Conservation (phyloP, 179 eudicot genomes). For the Silene vulgaris region DNA sequence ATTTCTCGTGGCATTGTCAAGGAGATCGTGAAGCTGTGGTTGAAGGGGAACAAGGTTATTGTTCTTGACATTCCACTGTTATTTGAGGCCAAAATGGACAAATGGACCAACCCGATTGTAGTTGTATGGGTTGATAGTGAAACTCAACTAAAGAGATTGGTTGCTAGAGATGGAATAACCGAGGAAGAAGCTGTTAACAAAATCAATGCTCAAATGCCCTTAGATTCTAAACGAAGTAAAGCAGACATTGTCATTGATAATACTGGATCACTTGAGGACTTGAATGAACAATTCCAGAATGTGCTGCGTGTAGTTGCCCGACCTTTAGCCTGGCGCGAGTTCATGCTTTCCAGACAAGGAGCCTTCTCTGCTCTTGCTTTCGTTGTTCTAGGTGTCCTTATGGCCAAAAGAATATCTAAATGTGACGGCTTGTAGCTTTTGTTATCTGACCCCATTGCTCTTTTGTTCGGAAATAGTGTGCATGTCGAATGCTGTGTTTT, state of each 20-base stretch:
- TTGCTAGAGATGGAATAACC: conserved; percentile 63
- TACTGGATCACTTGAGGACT: conserved; percentile 66
- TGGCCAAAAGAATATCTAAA: conserved; percentile 20
- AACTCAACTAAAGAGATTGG: conserved; percentile 73
- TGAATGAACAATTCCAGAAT: conserved; percentile 52
- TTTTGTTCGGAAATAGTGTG: background rate
- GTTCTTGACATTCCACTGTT: conserved; percentile 79
- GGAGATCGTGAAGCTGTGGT: conserved; percentile 75
- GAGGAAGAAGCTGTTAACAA: conserved; percentile 66
- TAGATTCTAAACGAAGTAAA: conserved; percentile 57
- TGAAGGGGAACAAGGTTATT: conserved; percentile 66
- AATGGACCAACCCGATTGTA: conserved; percentile 78
- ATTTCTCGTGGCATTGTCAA: conserved; percentile 61
- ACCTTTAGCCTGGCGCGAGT: conserved; percentile 85
- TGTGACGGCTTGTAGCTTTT: conserved; percentile 21
- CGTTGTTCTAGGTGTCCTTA: conserved; percentile 25
- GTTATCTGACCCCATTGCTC: conserved; percentile 1
- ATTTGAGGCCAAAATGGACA: conserved; percentile 88
- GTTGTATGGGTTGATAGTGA: conserved; percentile 83
- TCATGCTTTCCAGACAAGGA: conserved; percentile 71
- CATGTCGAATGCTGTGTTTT: background rate
- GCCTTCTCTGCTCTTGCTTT: conserved; percentile 50
- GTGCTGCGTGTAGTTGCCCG: conserved; percentile 46
- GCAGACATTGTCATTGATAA: conserved; percentile 84
- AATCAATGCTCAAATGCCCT: conserved; percentile 82